phyloP scores from a whole-genome alignment of 345 rosid species.

The Salix caprea region DNA sequence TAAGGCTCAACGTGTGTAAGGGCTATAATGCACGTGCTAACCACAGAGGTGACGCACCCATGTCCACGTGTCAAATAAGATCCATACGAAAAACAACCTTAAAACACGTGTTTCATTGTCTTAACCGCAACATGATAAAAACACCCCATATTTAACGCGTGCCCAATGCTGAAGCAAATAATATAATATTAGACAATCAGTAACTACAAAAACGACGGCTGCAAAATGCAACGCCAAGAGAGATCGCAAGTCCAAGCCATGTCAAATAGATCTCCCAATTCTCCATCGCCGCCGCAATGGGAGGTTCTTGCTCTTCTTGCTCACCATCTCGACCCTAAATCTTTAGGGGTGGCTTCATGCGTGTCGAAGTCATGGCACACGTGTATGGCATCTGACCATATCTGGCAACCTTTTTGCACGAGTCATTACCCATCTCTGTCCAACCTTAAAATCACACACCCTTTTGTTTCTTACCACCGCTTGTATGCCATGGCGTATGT shows the following conservation, averaged over 20 bases:
- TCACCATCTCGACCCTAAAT: conserved; percentile 39
- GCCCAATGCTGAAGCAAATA: not conserved
- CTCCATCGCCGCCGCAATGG: conserved; percentile 27
- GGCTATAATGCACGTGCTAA: not conserved
- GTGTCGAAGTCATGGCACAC: conserved; percentile 39
- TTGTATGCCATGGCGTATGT: conserved; percentile 28
- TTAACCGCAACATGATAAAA: not conserved
- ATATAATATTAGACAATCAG: too few species aligned
- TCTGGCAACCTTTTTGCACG: conserved; percentile 38
- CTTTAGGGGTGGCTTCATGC: conserved; percentile 43
- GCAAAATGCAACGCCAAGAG: not conserved
- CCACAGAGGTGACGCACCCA: not conserved
- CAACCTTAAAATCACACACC: conserved; percentile 26
- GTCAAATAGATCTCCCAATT: not conserved
- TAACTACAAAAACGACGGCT: too few species aligned
- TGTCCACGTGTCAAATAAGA: not conserved
- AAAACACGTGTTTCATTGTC: not conserved
- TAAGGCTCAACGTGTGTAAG: not conserved
- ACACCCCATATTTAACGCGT: not conserved
- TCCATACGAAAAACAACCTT: not conserved
- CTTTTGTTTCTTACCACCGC: conserved; percentile 28
- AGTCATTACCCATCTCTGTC: conserved; percentile 35
- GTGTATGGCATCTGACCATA: conserved; percentile 40
- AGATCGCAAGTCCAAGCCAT: not conserved
- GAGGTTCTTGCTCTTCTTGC: conserved; percentile 36